Percentiles rank a stretch among this genome's conserved stretches.
These are phyloP conservation scores for Hemileccinum impolitum DNA, from an alignment of 768 basidiomycete species.

Conservation along the genomic window DNA sequence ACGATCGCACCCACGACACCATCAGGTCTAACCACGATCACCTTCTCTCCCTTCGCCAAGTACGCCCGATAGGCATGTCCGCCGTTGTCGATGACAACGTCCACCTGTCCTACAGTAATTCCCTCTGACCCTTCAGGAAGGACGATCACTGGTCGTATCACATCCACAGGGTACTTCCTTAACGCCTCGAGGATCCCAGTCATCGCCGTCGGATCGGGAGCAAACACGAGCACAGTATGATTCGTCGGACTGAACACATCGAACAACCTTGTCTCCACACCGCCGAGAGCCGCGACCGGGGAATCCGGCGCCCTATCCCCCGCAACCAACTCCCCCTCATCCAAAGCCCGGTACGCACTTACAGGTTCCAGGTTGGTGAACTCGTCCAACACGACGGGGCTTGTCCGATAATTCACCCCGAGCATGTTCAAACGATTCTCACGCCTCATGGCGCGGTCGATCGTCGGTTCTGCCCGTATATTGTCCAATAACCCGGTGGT, in stretches of 20 bases:
- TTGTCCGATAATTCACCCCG: conserved; percentile 54
- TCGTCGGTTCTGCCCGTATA: not conserved
- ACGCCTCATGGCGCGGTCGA: not conserved
- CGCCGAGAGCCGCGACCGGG: not conserved
- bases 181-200: conserved; percentile 10
- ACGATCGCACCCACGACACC: too few relatives aligned
- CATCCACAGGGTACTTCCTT: conserved; percentile 1
- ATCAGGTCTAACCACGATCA: too few relatives aligned
- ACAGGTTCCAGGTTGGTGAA: not conserved
- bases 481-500: conserved; percentile 29
- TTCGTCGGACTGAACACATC: conserved; percentile 11
- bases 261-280: conserved; percentile 23
- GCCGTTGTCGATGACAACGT: conserved; percentile 34
- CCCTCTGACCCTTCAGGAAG: conserved; percentile 7
- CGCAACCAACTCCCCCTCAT: conserved; percentile 6
- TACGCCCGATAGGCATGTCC: conserved; percentile 35
- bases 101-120: conserved; percentile 15
- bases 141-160: conserved; percentile 12
- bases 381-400: conserved; percentile 43
- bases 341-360: conserved; percentile 6
- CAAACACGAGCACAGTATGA: conserved; percentile 29
- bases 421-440: conserved; percentile 36
- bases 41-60: too few relatives aligned
- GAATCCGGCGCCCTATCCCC: conserved; percentile 19
- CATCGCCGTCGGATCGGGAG: conserved; percentile 1